Conservation (phyloP, 768 basidiomycete genomes). For the Boletus vermiculosoides region DNA sequence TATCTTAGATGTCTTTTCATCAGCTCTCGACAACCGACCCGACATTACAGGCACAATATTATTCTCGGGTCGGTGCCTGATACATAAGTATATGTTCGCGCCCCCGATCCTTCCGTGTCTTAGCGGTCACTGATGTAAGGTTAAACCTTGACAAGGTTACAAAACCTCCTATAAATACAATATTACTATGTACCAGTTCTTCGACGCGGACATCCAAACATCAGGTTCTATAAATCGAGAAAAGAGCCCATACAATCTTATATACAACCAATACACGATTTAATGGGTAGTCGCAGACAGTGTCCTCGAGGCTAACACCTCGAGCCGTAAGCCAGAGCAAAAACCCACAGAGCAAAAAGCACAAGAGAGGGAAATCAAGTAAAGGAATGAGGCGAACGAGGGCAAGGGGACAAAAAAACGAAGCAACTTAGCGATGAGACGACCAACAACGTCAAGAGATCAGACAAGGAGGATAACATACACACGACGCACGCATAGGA, state of each 20-base stretch:
- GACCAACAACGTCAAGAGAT: background rate
- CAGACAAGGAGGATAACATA: slow-evolving; percentile 1
- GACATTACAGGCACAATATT: background rate
- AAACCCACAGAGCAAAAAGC: background rate
- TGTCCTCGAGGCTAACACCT: slow-evolving; percentile 1
- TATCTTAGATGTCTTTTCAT: background rate
- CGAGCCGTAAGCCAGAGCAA: background rate
- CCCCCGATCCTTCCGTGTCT: no score
- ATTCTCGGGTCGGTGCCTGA: background rate
- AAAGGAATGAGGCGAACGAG: background rate
- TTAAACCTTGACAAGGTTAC: background rate
- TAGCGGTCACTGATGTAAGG: background rate
- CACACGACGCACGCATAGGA: background rate
- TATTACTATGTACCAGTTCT: background rate
- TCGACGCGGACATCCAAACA: background rate
- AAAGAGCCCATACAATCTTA: background rate
- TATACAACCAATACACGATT: slow-evolving; percentile 5
- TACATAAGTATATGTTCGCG: no score
- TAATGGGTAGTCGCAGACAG: background rate
- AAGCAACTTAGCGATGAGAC: background rate
- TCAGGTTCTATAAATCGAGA: background rate
- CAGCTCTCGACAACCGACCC: no score
- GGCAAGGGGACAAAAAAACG: background rate
- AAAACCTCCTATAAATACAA: background rate
- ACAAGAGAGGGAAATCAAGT: background rate